Conservation (phyloP, 345 rosid genomes). For the Theobroma cacao region DNA sequence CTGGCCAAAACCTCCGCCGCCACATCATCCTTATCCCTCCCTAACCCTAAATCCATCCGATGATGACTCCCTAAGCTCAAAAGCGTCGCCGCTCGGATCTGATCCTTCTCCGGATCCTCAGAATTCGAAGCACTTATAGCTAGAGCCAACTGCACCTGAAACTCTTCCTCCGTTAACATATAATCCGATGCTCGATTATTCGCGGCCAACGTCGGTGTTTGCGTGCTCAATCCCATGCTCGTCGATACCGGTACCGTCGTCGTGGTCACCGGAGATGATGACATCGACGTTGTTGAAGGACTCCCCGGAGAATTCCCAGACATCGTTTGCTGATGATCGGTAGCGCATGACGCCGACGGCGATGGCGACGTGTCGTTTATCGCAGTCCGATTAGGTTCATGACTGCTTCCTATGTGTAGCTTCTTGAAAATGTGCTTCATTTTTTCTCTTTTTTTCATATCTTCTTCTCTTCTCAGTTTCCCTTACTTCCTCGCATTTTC, state of each 20-base stretch:
- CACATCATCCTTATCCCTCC: constrained; percentile 55
- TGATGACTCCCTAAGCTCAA: constrained; percentile 63
- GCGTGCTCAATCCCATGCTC: not conserved
- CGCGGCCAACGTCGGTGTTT: not conserved
- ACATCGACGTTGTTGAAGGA: constrained; percentile 29
- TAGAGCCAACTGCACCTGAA: constrained; percentile 89
- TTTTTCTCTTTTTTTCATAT: constrained; percentile 7
- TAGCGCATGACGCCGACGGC: constrained; percentile 18
- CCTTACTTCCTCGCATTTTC: constrained; percentile 7
- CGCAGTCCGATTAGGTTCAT: constrained; percentile 53
- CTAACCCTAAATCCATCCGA: constrained; percentile 40
- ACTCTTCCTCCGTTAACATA: constrained; percentile 91
- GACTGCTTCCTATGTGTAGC: constrained; percentile 72
- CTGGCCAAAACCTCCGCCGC: constrained; percentile 74
- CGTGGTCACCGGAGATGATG: constrained; percentile 35
- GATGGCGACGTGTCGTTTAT: constrained; percentile 59
- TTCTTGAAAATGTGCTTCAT: constrained; percentile 98
- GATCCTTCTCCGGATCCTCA: constrained; percentile 78
- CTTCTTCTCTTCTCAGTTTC: constrained; percentile 2
- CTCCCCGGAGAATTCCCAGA: constrained; percentile 38
- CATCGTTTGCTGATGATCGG: constrained; percentile 48
- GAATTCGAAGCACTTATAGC: constrained; percentile 95
- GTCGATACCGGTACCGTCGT: constrained; percentile 32
- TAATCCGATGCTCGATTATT: constrained; percentile 44
- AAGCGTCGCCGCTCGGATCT: constrained; percentile 85